These are phyloP conservation scores for Binderoboletus segoi DNA, from an alignment of 1,284 basidiomycete species.

Conservation along the genomic window DNA sequence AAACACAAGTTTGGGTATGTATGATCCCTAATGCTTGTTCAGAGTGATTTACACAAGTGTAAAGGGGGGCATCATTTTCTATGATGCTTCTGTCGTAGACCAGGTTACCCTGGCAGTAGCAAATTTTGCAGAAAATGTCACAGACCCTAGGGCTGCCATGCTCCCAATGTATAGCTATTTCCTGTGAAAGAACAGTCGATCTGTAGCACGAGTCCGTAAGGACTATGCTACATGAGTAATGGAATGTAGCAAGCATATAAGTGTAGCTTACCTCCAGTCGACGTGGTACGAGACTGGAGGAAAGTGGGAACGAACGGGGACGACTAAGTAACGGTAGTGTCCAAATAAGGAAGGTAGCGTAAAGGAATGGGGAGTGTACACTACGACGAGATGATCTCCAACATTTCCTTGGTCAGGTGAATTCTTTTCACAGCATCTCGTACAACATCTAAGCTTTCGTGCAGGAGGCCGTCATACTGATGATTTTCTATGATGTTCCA, in stretches of 20 bases:
- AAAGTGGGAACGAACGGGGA: too few species aligned
- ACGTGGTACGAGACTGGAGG: too few species aligned
- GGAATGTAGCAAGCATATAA: too few species aligned
- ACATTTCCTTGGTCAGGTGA: constrained; percentile 40
- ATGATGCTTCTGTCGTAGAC: constrained; percentile 33
- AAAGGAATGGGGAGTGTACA: too few species aligned
- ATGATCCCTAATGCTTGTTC: constrained; percentile 32
- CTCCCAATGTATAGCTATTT: constrained; percentile 57
- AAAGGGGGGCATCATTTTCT: constrained; percentile 62
- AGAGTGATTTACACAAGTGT: constrained; percentile 31
- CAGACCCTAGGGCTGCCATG: constrained; percentile 64
- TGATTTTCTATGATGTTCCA: constrained; percentile 49
- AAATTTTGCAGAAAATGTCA: constrained; percentile 52
- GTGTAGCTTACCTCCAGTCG: too few species aligned
- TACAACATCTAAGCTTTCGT: background rate
- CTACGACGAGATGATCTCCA: too few species aligned
- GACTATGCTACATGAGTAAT: too few species aligned
- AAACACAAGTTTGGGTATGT: constrained; percentile 59
- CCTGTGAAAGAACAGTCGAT: too few species aligned
- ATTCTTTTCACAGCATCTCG: background rate
- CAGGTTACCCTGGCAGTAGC: constrained; percentile 43
- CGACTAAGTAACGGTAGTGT: too few species aligned
- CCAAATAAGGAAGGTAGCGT: too few species aligned
- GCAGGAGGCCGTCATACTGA: constrained; percentile 10
- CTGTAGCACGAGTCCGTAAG: too few species aligned